A percentile compares a stretch with the other conserved stretches of the same genome.
phyloP scores from a whole-genome alignment of 2,329 filamentous ascomycete genomes.

The Xylaria sp. region DNA sequence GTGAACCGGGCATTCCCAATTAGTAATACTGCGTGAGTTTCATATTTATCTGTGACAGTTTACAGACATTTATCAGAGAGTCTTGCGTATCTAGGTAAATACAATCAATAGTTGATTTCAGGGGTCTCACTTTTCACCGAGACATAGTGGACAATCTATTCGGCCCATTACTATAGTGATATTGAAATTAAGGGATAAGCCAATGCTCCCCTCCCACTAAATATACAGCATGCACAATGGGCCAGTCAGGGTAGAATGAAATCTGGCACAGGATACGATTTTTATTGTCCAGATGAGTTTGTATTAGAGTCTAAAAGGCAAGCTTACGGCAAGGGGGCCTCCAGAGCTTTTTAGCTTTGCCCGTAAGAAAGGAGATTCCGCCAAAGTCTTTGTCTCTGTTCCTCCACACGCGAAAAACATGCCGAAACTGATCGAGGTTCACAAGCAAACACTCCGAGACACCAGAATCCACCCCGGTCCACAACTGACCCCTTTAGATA shows the following conservation, averaged over 20 bases:
- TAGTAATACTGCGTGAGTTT: too few species aligned
- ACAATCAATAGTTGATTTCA: not conserved
- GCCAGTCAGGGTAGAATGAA: not conserved
- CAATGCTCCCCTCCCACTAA: not conserved
- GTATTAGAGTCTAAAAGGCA: conserved; percentile 63
- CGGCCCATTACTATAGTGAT: too few species aligned
- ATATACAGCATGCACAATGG: not conserved
- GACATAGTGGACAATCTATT: not conserved
- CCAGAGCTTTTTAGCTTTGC: conserved; percentile 51
- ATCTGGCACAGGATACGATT: conserved; percentile 45
- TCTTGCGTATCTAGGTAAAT: not conserved
- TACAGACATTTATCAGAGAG: not conserved
- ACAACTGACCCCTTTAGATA: conserved; percentile 51
- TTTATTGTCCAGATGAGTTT: conserved; percentile 64
- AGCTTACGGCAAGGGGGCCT: conserved; percentile 53
- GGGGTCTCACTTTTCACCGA: not conserved
- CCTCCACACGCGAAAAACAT: conserved; percentile 57
- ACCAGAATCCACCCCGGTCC: conserved; percentile 59
- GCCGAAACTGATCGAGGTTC: conserved; percentile 52
- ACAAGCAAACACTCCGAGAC: conserved; percentile 68
- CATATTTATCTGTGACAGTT: not conserved
- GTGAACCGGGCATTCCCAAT: not conserved
- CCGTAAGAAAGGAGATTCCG: conserved; percentile 42
- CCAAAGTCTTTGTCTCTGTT: conserved; percentile 48
- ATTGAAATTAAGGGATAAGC: not conserved